Evolutionary conservation across 305 asterid genomes (phyloP), one percentile per base, ranked within the genome.

Genomic region (Rubia tinctorum): DNA sequence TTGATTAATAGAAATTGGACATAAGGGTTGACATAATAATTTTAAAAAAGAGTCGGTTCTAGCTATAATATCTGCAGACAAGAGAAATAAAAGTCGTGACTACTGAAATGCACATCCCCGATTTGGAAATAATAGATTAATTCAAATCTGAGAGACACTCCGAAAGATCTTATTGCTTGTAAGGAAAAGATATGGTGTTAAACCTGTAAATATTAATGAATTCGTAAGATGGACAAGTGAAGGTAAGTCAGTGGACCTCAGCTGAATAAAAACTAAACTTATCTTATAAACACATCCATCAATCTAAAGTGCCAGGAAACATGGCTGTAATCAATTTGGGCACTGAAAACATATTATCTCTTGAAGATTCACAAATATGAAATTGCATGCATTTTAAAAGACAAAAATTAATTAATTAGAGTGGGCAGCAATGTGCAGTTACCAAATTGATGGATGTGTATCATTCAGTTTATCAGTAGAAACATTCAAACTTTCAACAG

Each of bases 191-290:
- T 22, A 7, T 13, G 11, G 60, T 34, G 53, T 23, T 66, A 39
- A 14, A 23, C 12, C 14, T 22, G 23, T 23, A 25, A 7, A 12
- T 25, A n/a, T 45, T 68, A 15, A 23, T 68, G 67, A 22, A 4
- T 30, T 62, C 42, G 17, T 72, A 25, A 60, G 60, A 60, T 59
- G 53, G 58, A 63, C 47, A n/a, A 15, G n/a, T 49, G n/a, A 49
- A 56, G 14, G 9, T 27, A 15, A 27, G 12, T 9, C 47, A 49
- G 44, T 13, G 4, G 68, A 60, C 30, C 30, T 27, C 30, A 27
- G 30, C 53, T n/a, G 64, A 60, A 63, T 27, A 30, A 45, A 2
- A 27, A 15, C 68, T 64, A 6, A 12, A 45, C 43, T 71, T 23
- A 8, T 73, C 22, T 47, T 43, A n/a, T 27, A 34, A 44, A 34